Base-by-base conservation (phyloP, 208 protist species). In the Spironucleus salmonicida region DNA sequence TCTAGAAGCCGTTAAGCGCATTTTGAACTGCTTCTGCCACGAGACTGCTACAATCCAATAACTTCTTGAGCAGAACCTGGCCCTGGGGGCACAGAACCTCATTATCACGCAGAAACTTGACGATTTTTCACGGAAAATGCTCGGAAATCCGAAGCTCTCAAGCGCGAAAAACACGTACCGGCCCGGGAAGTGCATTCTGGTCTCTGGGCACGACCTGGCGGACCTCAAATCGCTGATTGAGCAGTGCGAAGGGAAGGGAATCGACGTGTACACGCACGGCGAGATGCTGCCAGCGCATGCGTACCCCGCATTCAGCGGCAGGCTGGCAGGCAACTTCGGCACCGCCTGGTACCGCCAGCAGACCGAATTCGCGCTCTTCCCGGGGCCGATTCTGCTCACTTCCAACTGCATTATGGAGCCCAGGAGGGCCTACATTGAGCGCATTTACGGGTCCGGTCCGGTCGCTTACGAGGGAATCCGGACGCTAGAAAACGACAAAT, bases 231-330 rank as follows among this genome's bases (percentile, higher is more conserved):
- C 71, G 0, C 41, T 92, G 0, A 79, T 92, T 2, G 68, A 80
- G 38, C 49, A 39, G 26, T 67, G 29, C 30, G 75, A 77, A 32
- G 71, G 64, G 27, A 79, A 76, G 19, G 86, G 81, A 38, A 83
- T 92, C 62, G 87, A 89, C 62, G 82, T 92, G 11, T 92, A 89
- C 77, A 92, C 89, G 0, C 89, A 92, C 80, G 89, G 89, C 59
- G 89, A 93, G 78, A 88, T 92, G 87, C 81, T 92, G 4, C 86
- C 89, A 11, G 85, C 82, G 1, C 84, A 92, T 67, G 80, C 58
- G 4, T 92, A 92, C 62, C 89, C 89, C 0, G 62, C 81, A 45
- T 90, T 81, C 62, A 27, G 4, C n/a, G 76, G 86, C 58, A n/a
- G n/a, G n/a, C 80, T 92, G 34, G 74, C 69, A 2, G 88, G 82